Evolutionary conservation across 2,329 filamentous ascomycete genomes (phyloP), one percentile per base, ranked within the genome.

Genomic region (Scolecobasidium constrictum): DNA sequence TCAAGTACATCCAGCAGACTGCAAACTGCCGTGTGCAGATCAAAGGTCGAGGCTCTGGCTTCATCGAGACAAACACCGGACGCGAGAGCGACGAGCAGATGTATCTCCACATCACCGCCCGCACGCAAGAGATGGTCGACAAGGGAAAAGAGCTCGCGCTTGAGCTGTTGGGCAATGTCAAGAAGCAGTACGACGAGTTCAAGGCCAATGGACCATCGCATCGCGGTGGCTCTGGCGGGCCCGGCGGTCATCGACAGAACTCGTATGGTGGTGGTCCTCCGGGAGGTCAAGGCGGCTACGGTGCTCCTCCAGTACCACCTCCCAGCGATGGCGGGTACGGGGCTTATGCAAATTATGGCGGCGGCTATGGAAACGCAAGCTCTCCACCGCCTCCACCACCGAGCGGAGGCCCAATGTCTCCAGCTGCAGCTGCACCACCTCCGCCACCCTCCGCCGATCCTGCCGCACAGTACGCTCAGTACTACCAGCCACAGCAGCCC

Each of bases 1-100:
- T 98, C 47, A 98, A 98, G 65, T 90, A 95, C 58, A 96, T 98
- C 50, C 92, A 96, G 64, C 81, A 88, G 58, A 87, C 94, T 63
- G 96, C 92, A 12, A 77, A 85, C 48, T 96, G 92, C 61, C 85
- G 90, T 53, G 92, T 98, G 19, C 92, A 98, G 62, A 98, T 98
- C 67, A 98, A 98, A 61, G 92, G 92, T 15, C 86, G 85, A 49
- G 88, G 88, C 31, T 96, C 88, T 42, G 92, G 92, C 12, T 98
- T 94, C 59, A 80, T 94, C 56, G 92, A 98, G 60, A 78, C 82
- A 37, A 78, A 82, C 22, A 93, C 87, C n/a, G 84, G 85, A 49
- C 76, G 71, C 34, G 92, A 98, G 64, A 94, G 86, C 50, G 90
- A 98, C 38, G 90, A 96, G 59, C 78, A 86, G 2, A 96, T 98